Conservation (phyloP, 257 asterid species). For the Henckelia pumila region DNA sequence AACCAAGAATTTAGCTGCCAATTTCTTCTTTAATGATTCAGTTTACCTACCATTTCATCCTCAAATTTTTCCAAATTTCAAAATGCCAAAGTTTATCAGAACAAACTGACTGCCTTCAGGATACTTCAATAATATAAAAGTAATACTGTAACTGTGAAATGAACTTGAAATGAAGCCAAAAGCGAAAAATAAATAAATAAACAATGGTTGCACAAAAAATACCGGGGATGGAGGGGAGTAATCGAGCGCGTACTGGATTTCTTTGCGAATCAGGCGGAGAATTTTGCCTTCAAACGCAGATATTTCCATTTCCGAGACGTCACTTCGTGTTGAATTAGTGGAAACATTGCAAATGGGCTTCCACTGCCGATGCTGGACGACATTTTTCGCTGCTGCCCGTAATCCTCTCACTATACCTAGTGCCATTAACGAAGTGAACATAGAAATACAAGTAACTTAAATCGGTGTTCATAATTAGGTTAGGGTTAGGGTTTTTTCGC, state of each 20-base stretch:
- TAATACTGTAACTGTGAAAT: background rate
- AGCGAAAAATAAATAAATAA: background rate
- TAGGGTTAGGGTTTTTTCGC: background rate
- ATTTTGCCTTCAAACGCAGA: constrained; percentile 75
- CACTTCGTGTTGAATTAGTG: constrained; percentile 40
- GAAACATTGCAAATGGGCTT: constrained; percentile 23
- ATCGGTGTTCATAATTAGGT: no score
- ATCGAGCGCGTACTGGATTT: constrained; percentile 69
- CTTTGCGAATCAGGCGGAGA: constrained; percentile 70
- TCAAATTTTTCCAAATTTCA: no score
- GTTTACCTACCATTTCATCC: no score
- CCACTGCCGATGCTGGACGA: constrained; percentile 22
- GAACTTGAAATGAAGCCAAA: background rate
- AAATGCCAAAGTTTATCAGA: no score
- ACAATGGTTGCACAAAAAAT: constrained; percentile 6
- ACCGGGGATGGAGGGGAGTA: constrained; percentile 63
- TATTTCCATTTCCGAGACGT: constrained; percentile 62
- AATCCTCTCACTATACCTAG: constrained; percentile 37
- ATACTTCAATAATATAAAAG: no score
- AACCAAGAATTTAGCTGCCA: no score
- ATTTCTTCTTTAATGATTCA: no score
- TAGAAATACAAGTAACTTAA: background rate
- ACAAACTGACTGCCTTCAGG: background rate
- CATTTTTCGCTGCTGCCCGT: constrained; percentile 30
- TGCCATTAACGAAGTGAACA: constrained; percentile 33